Evolutionary conservation across 2,329 filamentous ascomycete genomes (phyloP).

Genomic region (Aspergillus sp.): DNA sequence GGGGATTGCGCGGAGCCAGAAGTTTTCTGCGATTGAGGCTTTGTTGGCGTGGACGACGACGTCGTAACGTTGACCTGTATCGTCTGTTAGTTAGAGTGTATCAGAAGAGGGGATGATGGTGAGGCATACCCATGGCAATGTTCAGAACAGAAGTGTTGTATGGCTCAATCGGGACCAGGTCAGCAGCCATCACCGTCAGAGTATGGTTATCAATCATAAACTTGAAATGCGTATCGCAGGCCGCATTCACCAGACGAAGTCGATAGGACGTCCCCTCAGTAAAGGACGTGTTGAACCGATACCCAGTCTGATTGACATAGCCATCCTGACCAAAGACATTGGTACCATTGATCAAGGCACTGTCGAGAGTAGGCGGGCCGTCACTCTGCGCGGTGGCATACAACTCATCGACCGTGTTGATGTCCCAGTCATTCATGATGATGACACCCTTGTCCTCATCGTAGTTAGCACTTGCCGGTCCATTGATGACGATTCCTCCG

Average conservation of each 20-base stretch:
- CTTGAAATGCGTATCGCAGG: constrained; percentile 20
- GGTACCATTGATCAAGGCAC: no score
- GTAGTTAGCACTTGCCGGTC: constrained; percentile 35
- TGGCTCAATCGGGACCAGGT: constrained; percentile 55
- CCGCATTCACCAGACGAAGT: constrained; percentile 23
- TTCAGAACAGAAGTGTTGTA: constrained; percentile 46
- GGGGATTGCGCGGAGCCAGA: constrained; percentile 43
- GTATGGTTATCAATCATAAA: constrained; percentile 52
- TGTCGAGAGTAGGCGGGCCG: no score
- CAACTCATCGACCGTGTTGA: no score
- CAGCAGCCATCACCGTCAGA: constrained; percentile 54
- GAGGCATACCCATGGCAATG: constrained; percentile 37
- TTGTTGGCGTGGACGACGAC: constrained; percentile 28
- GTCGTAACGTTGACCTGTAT: constrained; percentile 35
- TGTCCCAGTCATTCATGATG: constrained; percentile 30
- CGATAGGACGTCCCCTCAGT: constrained; percentile 30
- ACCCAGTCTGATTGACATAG: constrained; percentile 11
- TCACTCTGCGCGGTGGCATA: no score
- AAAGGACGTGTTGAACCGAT: constrained; percentile 44
- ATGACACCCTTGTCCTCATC: constrained; percentile 32
- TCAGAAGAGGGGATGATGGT: background rate
- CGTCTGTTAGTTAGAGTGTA: background rate
- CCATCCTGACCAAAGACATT: no score
- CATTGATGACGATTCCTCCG: constrained; percentile 52
- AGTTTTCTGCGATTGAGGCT: constrained; percentile 13